Conservation (phyloP, 2,329 filamentous ascomycete species). For the Fonsecaea nubica region DNA sequence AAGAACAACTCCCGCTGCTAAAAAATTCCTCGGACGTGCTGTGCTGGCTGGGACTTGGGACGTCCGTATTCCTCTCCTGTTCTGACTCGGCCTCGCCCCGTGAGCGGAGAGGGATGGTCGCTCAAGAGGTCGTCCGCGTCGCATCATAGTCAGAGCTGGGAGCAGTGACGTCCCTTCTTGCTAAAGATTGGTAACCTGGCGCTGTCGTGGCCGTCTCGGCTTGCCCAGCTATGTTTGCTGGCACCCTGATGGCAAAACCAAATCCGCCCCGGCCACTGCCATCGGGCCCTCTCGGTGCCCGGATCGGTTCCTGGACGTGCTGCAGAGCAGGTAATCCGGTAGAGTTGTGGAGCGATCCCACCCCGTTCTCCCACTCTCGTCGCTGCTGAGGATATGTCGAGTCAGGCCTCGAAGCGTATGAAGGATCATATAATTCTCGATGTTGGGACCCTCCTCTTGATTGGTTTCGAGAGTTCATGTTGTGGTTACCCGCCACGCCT, state of each 20-base stretch:
- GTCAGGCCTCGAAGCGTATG: constrained; percentile 69
- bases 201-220: not conserved
- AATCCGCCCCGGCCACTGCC: constrained; percentile 77
- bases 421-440: constrained; percentile 79
- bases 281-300: constrained; percentile 79
- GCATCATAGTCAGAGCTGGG: not conserved
- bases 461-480: constrained; percentile 36
- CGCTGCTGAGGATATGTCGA: constrained; percentile 53
- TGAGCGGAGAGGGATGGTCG: not conserved
- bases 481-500: constrained; percentile 48
- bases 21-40: too few species aligned
- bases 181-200: not conserved
- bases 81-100: not conserved
- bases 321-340: not conserved
- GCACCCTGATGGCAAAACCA: constrained; percentile 62
- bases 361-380: constrained; percentile 43
- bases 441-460: constrained; percentile 42
- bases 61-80: not conserved
- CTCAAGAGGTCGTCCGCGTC: not conserved
- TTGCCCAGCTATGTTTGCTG: not conserved
- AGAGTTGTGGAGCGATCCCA: not conserved
- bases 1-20: too few species aligned
- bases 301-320: constrained; percentile 60
- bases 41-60: too few species aligned
- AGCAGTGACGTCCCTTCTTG: not conserved